Percentiles rank a stretch among this genome's conserved stretches.
Evolutionary conservation across 768 basidiomycete species (phyloP).

Genomic region (Strobilomyces confusus): DNA sequence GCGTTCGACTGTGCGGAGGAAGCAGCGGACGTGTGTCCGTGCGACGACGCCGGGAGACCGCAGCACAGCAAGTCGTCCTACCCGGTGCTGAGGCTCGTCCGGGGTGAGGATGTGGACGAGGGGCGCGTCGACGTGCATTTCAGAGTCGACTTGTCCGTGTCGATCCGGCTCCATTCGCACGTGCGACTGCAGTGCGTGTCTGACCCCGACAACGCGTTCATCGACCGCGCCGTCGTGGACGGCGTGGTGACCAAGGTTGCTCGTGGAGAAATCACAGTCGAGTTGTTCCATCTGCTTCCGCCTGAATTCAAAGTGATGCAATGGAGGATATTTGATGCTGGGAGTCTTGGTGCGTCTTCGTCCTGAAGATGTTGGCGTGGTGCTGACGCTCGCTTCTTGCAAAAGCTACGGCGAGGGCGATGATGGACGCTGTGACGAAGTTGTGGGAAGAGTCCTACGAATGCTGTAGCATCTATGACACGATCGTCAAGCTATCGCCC

Average conservation of each 20-base stretch:
- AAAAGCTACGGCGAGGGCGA: slow-evolving; percentile 57
- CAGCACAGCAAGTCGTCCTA: slow-evolving; percentile 38
- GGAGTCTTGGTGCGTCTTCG: slow-evolving; percentile 47
- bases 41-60: slow-evolving; percentile 56
- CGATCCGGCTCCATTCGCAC: slow-evolving; percentile 60
- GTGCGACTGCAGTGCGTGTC: slow-evolving; percentile 59
- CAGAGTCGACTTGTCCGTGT: slow-evolving; percentile 47
- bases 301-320: slow-evolving; percentile 58
- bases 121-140: slow-evolving; percentile 47
- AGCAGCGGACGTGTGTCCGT: slow-evolving; percentile 63
- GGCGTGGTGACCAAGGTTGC: slow-evolving; percentile 53
- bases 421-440: slow-evolving; percentile 57
- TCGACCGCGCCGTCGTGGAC: slow-evolving; percentile 47
- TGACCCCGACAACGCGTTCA: slow-evolving; percentile 46
- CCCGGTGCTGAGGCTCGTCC: slow-evolving; percentile 23
- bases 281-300: slow-evolving; percentile 53
- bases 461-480: slow-evolving; percentile 47
- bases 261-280: slow-evolving; percentile 52
- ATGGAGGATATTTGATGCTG: slow-evolving; percentile 63
- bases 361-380: neutral
- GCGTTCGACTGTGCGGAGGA: slow-evolving; percentile 65
- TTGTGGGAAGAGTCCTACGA: slow-evolving; percentile 40
- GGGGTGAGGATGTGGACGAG: slow-evolving; percentile 23
- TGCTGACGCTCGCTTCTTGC: slow-evolving; percentile 2
- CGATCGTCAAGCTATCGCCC: slow-evolving; percentile 37